Percentiles rank a stretch among this genome's conserved stretches.
phyloP scores from a whole-genome alignment of 2,329 filamentous ascomycete species.

The Neofusicoccum cordaticola region DNA sequence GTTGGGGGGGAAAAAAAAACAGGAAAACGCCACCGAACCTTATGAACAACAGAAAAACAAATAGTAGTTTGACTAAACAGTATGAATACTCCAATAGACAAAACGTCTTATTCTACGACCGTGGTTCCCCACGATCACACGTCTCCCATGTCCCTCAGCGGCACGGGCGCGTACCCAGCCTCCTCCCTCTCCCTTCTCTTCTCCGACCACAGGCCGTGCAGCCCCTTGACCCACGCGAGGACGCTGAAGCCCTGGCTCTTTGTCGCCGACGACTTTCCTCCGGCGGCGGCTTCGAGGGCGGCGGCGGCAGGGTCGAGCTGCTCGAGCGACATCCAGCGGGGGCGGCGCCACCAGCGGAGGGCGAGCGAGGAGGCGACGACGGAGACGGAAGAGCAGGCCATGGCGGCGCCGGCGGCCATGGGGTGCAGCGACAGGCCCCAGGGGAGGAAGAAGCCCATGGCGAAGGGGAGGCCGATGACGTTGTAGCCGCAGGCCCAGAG shows the following conservation, averaged over 20 bases:
- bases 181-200: constrained; percentile 38
- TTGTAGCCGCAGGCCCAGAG: constrained; percentile 95
- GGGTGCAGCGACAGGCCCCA: constrained; percentile 85
- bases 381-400: constrained; percentile 86
- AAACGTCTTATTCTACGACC: not conserved
- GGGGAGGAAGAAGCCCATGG: constrained; percentile 93
- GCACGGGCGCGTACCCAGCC: constrained; percentile 42
- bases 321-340: constrained; percentile 79
- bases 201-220: constrained; percentile 30
- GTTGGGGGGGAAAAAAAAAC: constrained; percentile 1
- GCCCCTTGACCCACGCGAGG: constrained; percentile 22
- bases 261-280: not conserved
- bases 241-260: not conserved
- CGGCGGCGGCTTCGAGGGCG: not conserved
- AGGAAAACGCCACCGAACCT: not conserved
- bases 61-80: not conserved
- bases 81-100: not conserved
- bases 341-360: constrained; percentile 81
- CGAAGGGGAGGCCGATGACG: constrained; percentile 83
- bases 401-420: constrained; percentile 90
- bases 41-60: not conserved
- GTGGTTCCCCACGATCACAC: not conserved
- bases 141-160: constrained; percentile 42
- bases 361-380: constrained; percentile 82
- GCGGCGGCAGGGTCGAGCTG: constrained; percentile 49